Conservation (phyloP, 768 basidiomycete species). For the Psilocybe cyanescens region DNA sequence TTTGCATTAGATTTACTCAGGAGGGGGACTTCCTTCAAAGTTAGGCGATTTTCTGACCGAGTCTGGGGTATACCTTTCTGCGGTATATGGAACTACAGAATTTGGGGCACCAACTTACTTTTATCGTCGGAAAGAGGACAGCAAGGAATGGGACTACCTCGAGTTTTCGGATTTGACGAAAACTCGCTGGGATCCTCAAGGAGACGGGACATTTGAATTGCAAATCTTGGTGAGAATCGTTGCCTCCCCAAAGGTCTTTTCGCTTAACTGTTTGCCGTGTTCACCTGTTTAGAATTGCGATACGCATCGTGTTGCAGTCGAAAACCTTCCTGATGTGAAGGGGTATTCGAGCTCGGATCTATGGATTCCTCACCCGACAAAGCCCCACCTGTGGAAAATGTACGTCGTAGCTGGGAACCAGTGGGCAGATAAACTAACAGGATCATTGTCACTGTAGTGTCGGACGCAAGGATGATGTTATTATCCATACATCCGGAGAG, state of each 20-base stretch:
- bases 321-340: conserved; percentile 35
- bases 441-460: conserved; percentile 25
- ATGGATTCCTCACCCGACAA: conserved; percentile 19
- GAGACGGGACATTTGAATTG: conserved; percentile 39
- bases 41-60: conserved; percentile 36
- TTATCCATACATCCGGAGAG: conserved; percentile 30
- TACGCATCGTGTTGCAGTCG: conserved; percentile 36
- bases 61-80: conserved; percentile 35
- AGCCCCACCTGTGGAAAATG: conserved; percentile 4
- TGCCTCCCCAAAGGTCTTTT: too few relatives aligned
- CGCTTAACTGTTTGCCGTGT: too few relatives aligned
- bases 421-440: too few relatives aligned
- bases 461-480: conserved; percentile 38
- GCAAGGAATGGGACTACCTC: conserved; percentile 37
- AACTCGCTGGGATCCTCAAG: conserved; percentile 39
- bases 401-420: neutral
- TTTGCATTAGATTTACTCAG: conserved; percentile 32
- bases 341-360: conserved; percentile 43
- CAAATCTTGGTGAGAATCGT: conserved; percentile 35
- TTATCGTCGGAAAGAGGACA: conserved; percentile 19
- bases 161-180: conserved; percentile 25
- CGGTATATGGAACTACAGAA: conserved; percentile 36
- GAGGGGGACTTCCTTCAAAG: conserved; percentile 39
- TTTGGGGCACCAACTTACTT: conserved; percentile 25
- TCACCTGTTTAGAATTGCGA: conserved; percentile 8